Conservation (phyloP, 257 asterid species). For the Gentiana straminea region DNA sequence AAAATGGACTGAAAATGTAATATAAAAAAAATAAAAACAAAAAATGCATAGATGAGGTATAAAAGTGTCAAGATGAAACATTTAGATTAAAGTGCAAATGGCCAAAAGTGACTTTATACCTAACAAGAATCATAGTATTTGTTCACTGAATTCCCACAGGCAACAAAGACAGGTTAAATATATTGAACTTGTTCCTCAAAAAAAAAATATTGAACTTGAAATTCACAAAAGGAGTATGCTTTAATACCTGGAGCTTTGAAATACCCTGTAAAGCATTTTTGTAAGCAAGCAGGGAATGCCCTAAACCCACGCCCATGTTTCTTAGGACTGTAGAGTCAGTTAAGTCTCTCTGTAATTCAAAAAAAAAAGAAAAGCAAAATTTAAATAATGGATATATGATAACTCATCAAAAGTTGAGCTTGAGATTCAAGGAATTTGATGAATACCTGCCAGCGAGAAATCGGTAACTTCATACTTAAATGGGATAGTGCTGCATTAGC, state of each 20-base stretch:
- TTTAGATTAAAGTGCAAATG: too few species aligned
- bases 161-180: not conserved
- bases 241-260: conserved; percentile 66
- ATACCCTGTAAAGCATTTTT: conserved; percentile 75
- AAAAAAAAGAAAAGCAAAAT: not conserved
- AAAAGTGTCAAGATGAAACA: too few species aligned
- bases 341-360: conserved; percentile 57
- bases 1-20: too few species aligned
- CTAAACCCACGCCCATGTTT: conserved; percentile 83
- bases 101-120: too few species aligned
- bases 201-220: not conserved
- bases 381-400: too few species aligned
- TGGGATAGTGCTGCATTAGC: conserved; percentile 62
- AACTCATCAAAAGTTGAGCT: too few species aligned
- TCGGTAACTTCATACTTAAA: conserved; percentile 67
- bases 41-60: too few species aligned
- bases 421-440: not conserved
- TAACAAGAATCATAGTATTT: not conserved
- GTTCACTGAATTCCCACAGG: too few species aligned
- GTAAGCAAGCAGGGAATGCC: conserved; percentile 87
- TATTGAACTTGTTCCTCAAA: not conserved
- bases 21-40: too few species aligned
- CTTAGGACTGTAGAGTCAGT: conserved; percentile 85
- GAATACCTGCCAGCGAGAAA: conserved; percentile 85
- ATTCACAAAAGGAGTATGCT: not conserved